Evolutionary conservation across 768 basidiomycete species (phyloP), one percentile per base, ranked within the genome.

Genomic region (Albatrellus ellisii): DNA sequence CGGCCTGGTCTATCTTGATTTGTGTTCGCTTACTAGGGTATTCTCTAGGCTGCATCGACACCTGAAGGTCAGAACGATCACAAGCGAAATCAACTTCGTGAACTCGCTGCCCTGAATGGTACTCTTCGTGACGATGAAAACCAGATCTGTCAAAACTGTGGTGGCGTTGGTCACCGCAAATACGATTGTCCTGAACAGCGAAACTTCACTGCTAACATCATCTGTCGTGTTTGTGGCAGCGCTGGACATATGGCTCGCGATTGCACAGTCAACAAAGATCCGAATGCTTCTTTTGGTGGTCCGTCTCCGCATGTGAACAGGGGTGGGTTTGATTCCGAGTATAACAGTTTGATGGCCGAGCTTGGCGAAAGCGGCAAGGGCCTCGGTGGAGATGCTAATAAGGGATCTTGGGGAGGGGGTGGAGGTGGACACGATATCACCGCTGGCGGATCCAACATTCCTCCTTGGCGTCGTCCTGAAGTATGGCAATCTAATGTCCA

Each of bases 31-130:
- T 11, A 8, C 21, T 21, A 21, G 35, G 20, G 25, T 28, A 42
- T 5, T 35, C 44, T 31, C 0, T 54, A 98, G 94, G 95, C 95
- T 46, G 95, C 95, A 10, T 98, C 94, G 11, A 95, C 92, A 6
- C 95, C 95, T 5, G 95, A 99, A 68, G 95, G 92, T 24, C 91
- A 99, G 64, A 99, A 99, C 59, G 94, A 95, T 55, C 95, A 99
- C 68, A 99, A 99, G 62, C 85, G 94, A 41, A 97, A 94, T 56
- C 95, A 99, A 63, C 78, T 99, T 34, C 87, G 95, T 53, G 95
- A 99, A 59, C 74, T 99, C 35, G 95, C 95, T 14, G 91, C 91
- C 15, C 67, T 99, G 43, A 99, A 99, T 57, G 95, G 95, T 64
- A 99, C 95, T 34, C 79, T 99, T 43, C 91, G 95, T 53, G 95